A percentile compares a stretch with the other conserved stretches of the same genome.
Conservation (phyloP, 2,329 filamentous ascomycete species). For the Coniochaeta sp. region DNA sequence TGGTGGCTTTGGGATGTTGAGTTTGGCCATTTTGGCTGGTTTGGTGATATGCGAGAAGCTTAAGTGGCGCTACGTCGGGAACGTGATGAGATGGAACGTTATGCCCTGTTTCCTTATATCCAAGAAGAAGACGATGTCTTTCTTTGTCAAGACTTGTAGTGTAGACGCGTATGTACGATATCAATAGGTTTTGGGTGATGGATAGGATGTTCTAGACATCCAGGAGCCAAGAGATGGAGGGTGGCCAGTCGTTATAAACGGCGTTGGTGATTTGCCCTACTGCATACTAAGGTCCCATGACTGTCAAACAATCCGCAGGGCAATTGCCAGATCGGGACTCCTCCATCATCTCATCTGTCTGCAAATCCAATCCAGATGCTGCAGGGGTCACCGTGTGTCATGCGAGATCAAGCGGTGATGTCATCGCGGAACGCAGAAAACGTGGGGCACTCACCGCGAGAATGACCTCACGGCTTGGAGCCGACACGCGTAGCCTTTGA, state of each 20-base stretch:
- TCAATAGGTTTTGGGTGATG: neutral
- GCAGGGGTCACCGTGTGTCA: neutral
- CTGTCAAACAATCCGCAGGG: neutral
- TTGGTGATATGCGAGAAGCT: neutral
- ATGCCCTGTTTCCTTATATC: neutral
- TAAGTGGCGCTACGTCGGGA: neutral
- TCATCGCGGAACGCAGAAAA: neutral
- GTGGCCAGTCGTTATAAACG: neutral
- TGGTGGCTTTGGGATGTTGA: slow-evolving; percentile 11
- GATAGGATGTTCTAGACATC: neutral
- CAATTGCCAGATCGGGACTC: neutral
- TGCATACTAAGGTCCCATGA: neutral
- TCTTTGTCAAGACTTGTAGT: neutral
- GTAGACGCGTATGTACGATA: neutral
- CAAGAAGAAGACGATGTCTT: neutral
- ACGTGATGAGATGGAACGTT: neutral
- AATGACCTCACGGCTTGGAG: neutral
- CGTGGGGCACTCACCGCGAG: neutral
- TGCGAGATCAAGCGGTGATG: neutral
- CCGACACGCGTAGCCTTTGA: no score
- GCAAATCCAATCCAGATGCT: neutral
- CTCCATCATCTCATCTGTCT: neutral
- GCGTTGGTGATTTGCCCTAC: neutral
- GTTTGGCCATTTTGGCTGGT: neutral
- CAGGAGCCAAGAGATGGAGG: neutral